These are phyloP conservation scores for Tolypocladium tropicale DNA, from an alignment of 2,329 filamentous ascomycete genomes.

Conservation along the genomic window DNA sequence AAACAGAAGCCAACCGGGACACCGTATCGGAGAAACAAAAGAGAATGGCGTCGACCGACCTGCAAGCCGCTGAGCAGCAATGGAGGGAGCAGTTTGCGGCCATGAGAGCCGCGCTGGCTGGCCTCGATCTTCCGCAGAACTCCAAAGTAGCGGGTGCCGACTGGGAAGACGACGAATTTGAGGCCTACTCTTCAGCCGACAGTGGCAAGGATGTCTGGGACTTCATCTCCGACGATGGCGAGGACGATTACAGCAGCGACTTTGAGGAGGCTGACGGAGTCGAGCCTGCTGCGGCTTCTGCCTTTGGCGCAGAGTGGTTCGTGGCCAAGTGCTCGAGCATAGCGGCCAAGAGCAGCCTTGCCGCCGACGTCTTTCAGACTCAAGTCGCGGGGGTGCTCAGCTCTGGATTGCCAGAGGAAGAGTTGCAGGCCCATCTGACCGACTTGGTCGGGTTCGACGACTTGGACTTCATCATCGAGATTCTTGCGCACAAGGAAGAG, in stretches of 20 bases:
- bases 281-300: constrained; percentile 15
- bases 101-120: constrained; percentile 78
- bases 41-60: constrained; percentile 23
- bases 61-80: constrained; percentile 40
- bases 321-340: constrained; percentile 56
- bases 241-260: constrained; percentile 56
- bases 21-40: no score
- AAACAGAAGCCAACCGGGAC: no score
- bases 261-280: constrained; percentile 36
- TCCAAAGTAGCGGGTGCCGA: constrained; percentile 33
- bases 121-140: constrained; percentile 44
- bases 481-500: constrained; percentile 67
- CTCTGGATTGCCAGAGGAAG: constrained; percentile 62
- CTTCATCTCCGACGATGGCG: constrained; percentile 67
- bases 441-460: constrained; percentile 91
- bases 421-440: constrained; percentile 81
- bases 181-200: constrained; percentile 44
- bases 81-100: constrained; percentile 79
- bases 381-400: constrained; percentile 68
- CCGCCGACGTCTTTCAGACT: constrained; percentile 59
- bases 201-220: constrained; percentile 85
- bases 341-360: constrained; percentile 55
- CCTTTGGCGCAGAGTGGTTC: constrained; percentile 61
- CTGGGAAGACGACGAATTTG: constrained; percentile 55
- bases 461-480: constrained; percentile 81